Conservation (phyloP, 768 basidiomycete genomes). For the Podaxis sp. region DNA sequence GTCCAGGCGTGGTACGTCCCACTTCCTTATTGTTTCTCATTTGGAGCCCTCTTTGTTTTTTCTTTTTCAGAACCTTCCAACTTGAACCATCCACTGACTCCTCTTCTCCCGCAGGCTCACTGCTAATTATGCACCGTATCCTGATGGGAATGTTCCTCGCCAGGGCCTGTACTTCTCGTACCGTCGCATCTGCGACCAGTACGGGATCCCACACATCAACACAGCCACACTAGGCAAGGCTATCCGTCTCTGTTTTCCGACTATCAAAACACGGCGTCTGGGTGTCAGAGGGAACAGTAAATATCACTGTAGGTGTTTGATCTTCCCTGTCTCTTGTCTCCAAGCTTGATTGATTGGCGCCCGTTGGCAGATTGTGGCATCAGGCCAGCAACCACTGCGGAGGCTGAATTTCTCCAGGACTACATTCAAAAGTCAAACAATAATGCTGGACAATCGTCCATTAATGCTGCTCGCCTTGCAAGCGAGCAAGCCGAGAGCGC, state of each 20-base stretch:
- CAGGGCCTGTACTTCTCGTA: constrained; percentile 96
- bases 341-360: constrained; percentile 29
- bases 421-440: constrained; percentile 92
- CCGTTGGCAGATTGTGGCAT: constrained; percentile 80
- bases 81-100: constrained; percentile 15
- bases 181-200: constrained; percentile 86
- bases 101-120: constrained; percentile 57
- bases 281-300: constrained; percentile 95
- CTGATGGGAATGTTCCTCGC: constrained; percentile 90
- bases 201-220: constrained; percentile 93
- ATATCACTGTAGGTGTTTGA: constrained; percentile 75
- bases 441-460: constrained; percentile 71
- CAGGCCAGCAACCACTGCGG: constrained; percentile 85
- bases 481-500: constrained; percentile 66
- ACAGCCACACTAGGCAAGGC: constrained; percentile 95
- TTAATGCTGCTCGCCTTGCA: constrained; percentile 71
- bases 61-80: background rate
- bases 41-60: background rate
- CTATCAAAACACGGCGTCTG: constrained; percentile 91
- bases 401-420: constrained; percentile 90
- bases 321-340: constrained; percentile 28
- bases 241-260: constrained; percentile 89
- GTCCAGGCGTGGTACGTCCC: constrained; percentile 83
- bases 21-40: constrained; percentile 15
- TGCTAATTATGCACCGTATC: constrained; percentile 88